Base-by-base conservation (phyloP, 129 eudicot genomes). In the Escallonia rubra region DNA sequence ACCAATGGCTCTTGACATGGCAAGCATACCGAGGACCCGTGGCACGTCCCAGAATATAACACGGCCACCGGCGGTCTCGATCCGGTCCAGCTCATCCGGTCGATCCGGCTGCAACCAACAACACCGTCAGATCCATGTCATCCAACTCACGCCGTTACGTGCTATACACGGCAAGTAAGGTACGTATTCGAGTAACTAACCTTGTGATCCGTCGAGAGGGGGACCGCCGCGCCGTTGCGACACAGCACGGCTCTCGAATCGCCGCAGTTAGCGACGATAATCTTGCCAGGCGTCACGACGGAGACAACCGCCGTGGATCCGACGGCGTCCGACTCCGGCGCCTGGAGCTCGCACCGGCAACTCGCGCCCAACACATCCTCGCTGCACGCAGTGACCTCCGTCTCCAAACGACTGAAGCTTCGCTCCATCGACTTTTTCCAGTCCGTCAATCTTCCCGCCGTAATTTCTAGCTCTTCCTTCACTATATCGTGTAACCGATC, bases 1-100 rank as follows among this genome's bases (percentile, higher is more conserved):
- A 85, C 91, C 95, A 3, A 87, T 84, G 2, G 95, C 81, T 71
- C 88, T 74, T 4, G 95, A 84, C 78, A 81, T 87, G 12, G 90
- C 90, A 0, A 87, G 82, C 56, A 79, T 86, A 6, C 95, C 87
- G 0, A 84, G 54, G 15, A 87, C 95, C 49, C 95, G 63, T 0
- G 82, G 74, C 3, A 80, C 88, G 3, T 87, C 80, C 95, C 90
- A 87, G 44, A 78, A 76, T n/a, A 87, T 62, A 3, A 87, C 95
- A 34, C 67, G 71, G 38, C 95, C 90, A 2, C 95, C 95, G 1
- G 75, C 75, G 0, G 53, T 79, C 72, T 87, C 69, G 23, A 87
- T 87, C 51, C 95, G 83, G 10, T 70, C 63, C 8, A 81, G 67
- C 40, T 87, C 95, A 70, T 84, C 95, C 0, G 88, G 76, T 6